Evolutionary conservation across 441 rosid genomes (phyloP).

Genomic region (Biscutella auriculata): DNA sequence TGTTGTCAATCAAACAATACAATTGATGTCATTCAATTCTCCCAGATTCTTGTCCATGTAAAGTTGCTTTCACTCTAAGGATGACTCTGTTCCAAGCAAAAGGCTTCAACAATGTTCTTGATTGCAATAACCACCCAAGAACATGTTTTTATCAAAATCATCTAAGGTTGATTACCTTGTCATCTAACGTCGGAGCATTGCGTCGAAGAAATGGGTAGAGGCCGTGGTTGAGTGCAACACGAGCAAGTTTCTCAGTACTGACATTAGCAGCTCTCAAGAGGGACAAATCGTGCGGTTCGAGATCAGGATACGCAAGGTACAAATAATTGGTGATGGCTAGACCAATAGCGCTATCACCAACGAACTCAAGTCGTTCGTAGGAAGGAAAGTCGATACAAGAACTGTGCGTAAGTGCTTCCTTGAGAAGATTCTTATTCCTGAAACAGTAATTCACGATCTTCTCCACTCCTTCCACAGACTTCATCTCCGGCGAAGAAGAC

Average conservation of each 20-base stretch:
- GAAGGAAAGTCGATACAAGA: constrained; percentile 29
- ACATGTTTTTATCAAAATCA: not conserved
- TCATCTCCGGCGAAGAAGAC: constrained; percentile 22
- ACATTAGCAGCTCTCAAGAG: constrained; percentile 49
- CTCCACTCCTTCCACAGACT: constrained; percentile 35
- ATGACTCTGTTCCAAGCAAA: not conserved
- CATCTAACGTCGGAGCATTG: constrained; percentile 33
- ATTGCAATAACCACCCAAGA: not conserved
- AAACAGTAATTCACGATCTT: constrained; percentile 37
- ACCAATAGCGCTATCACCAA: constrained; percentile 62
- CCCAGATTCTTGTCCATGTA: not conserved
- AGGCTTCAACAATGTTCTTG: not conserved
- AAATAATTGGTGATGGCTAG: constrained; percentile 37
- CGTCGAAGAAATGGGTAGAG: constrained; percentile 36
- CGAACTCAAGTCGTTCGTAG: constrained; percentile 66
- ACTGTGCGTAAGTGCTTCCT: constrained; percentile 60
- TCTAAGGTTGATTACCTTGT: constrained; percentile 25
- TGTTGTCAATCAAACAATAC: not conserved
- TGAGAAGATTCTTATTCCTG: constrained; percentile 30
- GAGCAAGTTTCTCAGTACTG: constrained; percentile 76
- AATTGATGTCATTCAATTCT: not conserved
- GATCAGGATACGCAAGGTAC: constrained; percentile 36
- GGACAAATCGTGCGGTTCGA: constrained; percentile 45
- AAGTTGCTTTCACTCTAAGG: not conserved
- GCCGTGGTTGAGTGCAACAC: constrained; percentile 46